phyloP scores from a whole-genome alignment of 2,329 filamentous ascomycete genomes.

The Tothia fuscella region DNA sequence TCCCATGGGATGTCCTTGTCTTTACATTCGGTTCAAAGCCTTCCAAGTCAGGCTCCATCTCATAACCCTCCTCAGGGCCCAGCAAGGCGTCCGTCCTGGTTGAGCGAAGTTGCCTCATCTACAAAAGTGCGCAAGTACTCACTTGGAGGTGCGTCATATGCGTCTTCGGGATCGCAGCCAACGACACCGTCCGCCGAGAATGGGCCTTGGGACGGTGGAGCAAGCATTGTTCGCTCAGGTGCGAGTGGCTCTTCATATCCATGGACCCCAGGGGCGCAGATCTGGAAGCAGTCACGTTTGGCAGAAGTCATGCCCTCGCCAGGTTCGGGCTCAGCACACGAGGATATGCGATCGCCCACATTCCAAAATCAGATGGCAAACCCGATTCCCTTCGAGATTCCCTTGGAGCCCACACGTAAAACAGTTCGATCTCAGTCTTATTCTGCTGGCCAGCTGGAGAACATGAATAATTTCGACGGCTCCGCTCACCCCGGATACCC shows the following conservation, averaged over 20 bases:
- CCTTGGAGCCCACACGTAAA: conserved; percentile 80
- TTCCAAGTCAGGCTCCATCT: too few species aligned
- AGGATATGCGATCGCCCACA: conserved; percentile 23
- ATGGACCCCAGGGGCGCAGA: conserved; percentile 30
- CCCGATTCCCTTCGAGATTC: conserved; percentile 62
- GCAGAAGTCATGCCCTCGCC: conserved; percentile 9
- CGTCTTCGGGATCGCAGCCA: conserved; percentile 62
- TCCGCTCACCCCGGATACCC: conserved; percentile 18
- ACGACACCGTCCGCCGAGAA: conserved; percentile 63
- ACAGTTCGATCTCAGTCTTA: conserved; percentile 94
- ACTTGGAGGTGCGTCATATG: conserved; percentile 56
- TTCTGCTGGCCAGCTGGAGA: conserved; percentile 80
- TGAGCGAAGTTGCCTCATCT: conserved; percentile 64
- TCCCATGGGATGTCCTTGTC: conserved; percentile 9
- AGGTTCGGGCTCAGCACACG: conserved; percentile 2
- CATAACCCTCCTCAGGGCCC: too few species aligned
- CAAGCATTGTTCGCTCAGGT: conserved; percentile 24
- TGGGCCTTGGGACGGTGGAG: conserved; percentile 29
- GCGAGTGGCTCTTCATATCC: conserved; percentile 32
- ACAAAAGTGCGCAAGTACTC: conserved; percentile 53
- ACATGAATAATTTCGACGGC: conserved; percentile 7
- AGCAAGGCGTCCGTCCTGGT: conserved; percentile 50
- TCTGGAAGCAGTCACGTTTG: conserved; percentile 13
- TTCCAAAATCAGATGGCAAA: conserved; percentile 38
- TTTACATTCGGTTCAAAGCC: conserved; percentile 10